Evolutionary conservation across 371 early-diverging fungal species (phyloP), one percentile per base, ranked within the genome.

Genomic region (Syncephalastrum contaminatum): DNA sequence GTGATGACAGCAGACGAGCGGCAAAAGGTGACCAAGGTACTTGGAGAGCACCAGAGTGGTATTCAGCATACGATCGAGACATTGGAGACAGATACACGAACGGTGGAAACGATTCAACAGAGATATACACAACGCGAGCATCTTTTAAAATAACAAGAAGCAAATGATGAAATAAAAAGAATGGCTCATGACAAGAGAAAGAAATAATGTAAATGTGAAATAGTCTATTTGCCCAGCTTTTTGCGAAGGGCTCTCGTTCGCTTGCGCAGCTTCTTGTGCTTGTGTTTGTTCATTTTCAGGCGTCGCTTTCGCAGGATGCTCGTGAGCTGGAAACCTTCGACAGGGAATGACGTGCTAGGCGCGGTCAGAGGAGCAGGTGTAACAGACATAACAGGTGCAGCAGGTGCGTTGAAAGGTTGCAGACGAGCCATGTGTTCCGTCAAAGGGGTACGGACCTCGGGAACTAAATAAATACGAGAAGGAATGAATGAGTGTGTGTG

Each of bases 251-350:
- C 90, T 57, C 88, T 83, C 40, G 84, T 86, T 72, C 88, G 81
- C 81, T 90, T 90, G 66, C 88, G 83, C 62, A 90, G 77, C 66
- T 92, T 92, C 72, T 82, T 86, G 64, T 88, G 87, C 69, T 92
- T 92, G 68, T 92, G 92, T 79, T 92, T 92, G 66, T 90, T 89
- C 91, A 92, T 90, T 79, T 92, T 92, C 69, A 86, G 75, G 59
- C 77, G 86, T 66, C 89, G 81, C 76, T 90, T 92, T 74, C 90
- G 79, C 64, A 83, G 67, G 19, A 89, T 86, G 63, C 88, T 88
- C n/a, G 85, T 81, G 61, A 85, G 54, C 42, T 72, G 62, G 43
- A 77, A 46, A 10, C 58, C 60, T 60, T 69, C 77, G 36, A 30
- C 36, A 8, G 36, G 36, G 36, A 30, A 30, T 5, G 36, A 2